These are phyloP conservation scores for Volvox africanus DNA, from an alignment of 139 green algal species.

Conservation along the genomic window DNA sequence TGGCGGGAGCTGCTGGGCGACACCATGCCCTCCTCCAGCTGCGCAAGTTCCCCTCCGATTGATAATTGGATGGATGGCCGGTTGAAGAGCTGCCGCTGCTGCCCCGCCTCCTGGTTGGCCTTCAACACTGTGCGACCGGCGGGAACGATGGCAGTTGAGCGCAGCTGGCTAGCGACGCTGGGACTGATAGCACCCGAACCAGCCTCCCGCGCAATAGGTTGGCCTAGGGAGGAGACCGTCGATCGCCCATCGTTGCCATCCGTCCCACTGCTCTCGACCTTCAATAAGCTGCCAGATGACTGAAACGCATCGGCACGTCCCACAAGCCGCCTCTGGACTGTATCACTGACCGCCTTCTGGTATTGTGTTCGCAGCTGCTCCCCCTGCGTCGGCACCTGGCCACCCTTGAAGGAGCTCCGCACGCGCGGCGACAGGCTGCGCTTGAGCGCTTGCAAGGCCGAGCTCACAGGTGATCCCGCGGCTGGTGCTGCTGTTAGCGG, in stretches of 20 bases:
- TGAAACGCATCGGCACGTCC: conserved; percentile 27
- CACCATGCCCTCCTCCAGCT: background rate
- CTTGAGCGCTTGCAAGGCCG: conserved; percentile 9
- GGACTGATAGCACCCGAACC: background rate
- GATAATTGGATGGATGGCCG: background rate
- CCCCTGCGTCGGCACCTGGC: background rate
- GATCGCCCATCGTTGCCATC: background rate
- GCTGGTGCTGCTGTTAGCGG: background rate
- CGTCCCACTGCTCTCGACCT: background rate
- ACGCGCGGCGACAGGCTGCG: background rate
- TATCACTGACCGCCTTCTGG: conserved; percentile 12
- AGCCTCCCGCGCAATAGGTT: background rate
- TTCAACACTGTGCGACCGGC: background rate
- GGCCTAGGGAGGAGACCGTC: background rate
- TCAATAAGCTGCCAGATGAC: background rate
- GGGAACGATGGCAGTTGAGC: background rate
- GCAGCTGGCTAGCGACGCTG: background rate
- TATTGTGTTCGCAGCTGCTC: conserved; percentile 2
- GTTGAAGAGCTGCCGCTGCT: background rate
- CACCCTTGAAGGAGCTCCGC: background rate
- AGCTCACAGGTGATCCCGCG: background rate
- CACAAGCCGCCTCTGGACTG: conserved; percentile 21
- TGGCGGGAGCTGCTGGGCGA: background rate
- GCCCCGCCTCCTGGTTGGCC: background rate
- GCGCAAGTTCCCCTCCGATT: background rate